Evolutionary conservation across 1,139 yeast species (phyloP), one percentile per base, ranked within the genome.

Genomic region (Saccharomyces hybrid): DNA sequence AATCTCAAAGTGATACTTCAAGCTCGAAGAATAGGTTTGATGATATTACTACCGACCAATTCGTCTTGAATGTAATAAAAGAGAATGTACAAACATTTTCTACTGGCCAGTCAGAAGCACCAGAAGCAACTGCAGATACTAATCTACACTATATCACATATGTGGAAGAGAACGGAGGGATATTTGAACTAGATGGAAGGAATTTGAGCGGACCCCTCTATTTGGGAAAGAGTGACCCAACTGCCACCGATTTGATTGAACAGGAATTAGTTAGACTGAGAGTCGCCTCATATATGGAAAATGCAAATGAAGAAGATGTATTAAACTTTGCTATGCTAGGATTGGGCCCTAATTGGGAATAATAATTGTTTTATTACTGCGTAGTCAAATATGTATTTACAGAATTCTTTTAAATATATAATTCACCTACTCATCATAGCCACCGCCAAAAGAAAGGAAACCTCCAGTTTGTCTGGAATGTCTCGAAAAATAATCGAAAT

Each of bases 401-500:
- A 8, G 25, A 27, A 14, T 46, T 8, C 23, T 14, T 49, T 13
- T 31, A 61, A 57, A 48, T 63, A 60, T 32, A 60, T 31, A 42
- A 4, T 13, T 16, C 11, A 16, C 42, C 25, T 31, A 46, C 29
- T 52, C 54, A 41, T 64, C 65, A 32, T 76, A 77, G 51, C 69
- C 69, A 51, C 71, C 70, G 11, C 75, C 75, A 58, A 77, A 72
- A 1, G 71, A 59, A 23, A 73, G 54, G 8, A 72, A 58, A n/a
- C 76, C 75, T 5, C 73, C 73, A 23, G 79, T 76, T 28, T 79
- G 76, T 54, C 85, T 75, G 34, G 95, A 85, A 67, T 89, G 96
- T 66, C 96, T 78, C 20, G 96, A 88, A 68, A 93, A 93, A 72
- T 90, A 93, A 70, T 93, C 99, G 69, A 89, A 93, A 70, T 93